Conservation (phyloP, 2,329 filamentous ascomycete genomes). For the Aspergillus awamori region DNA sequence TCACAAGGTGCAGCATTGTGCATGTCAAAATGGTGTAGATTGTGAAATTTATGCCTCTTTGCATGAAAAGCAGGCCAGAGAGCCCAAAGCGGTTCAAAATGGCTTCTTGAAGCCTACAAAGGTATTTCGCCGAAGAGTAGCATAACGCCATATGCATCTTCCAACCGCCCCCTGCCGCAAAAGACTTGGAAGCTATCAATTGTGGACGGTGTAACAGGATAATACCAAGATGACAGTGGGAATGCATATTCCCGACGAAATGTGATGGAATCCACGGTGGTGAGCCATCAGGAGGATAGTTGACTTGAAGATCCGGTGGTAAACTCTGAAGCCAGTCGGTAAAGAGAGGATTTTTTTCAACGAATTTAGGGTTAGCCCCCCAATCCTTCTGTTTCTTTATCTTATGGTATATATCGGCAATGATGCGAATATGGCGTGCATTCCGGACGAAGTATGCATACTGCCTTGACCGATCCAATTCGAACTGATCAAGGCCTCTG, state of each 20-base stretch:
- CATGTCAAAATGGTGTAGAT: constrained; percentile 92
- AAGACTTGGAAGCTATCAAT: constrained; percentile 75
- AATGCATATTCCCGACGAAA: constrained; percentile 85
- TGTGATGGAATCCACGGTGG: constrained; percentile 84
- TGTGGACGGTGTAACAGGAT: constrained; percentile 89
- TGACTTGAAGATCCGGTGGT: constrained; percentile 75
- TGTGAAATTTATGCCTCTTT: constrained; percentile 89
- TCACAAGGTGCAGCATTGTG: constrained; percentile 88
- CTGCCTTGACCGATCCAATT: constrained; percentile 78
- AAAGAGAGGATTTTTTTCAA: constrained; percentile 76
- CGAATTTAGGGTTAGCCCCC: constrained; percentile 82
- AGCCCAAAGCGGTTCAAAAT: constrained; percentile 76
- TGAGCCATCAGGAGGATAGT: constrained; percentile 75
- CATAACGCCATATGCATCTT: constrained; percentile 86
- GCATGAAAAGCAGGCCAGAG: constrained; percentile 84
- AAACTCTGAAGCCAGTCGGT: constrained; percentile 75
- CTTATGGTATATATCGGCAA: constrained; percentile 73
- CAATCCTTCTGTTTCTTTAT: constrained; percentile 79
- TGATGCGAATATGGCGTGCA: constrained; percentile 74
- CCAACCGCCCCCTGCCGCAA: constrained; percentile 72
- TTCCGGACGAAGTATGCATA: constrained; percentile 80
- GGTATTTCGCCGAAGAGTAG: constrained; percentile 78
- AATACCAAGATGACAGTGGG: constrained; percentile 81
- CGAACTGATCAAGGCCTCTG: constrained; percentile 70
- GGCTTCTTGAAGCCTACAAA: constrained; percentile 86